Evolutionary conservation across 768 basidiomycete species (phyloP), one percentile per base, ranked within the genome.

Genomic region (Leccinum barrowsii): DNA sequence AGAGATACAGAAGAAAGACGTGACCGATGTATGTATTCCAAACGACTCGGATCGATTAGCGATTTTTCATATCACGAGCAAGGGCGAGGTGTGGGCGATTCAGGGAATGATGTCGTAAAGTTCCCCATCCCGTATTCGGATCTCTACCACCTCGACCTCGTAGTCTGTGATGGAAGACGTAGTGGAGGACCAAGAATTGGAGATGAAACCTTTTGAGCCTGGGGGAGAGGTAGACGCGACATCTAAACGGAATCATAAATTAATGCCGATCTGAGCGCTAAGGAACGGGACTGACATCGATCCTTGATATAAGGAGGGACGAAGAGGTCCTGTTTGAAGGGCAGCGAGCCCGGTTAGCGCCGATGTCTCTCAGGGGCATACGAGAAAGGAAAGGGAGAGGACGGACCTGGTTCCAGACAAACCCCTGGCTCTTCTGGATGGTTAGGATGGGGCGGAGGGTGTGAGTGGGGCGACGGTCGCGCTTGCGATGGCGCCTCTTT

Each of bases 241-340:
- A 69, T 92, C 90, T 92, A 28, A 21, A 57, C 48, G 52, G 1
- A 12, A 22, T 11, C 11, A 35, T 6, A 6, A 17, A 22, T 50
- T 8, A 52, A 55, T 17, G n/a, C 49, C 35, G 19, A 64, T 34
- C 50, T 55, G 53, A 59, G 62, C 21, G 59, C 17, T 60, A 48
- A 50, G 61, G 47, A 61, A 68, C 65, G 54, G 58, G 44, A 84
- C 90, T 74, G 72, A 92, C 91, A 93, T 82, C 91, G 77, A 69
- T 93, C 91, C 73, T 93, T 92, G 77, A 91, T 90, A 66, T 92
- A 93, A 5, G 91, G 88, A 19, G 91, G 91, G 15, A 93, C 85
- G 64, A 93, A 93, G 19, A 93, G 79, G 63, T 93, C 91, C 90
- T 92, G 54, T 50, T 35, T n/a, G 22, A 15, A 55, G 49, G 28